phyloP scores from a whole-genome alignment of 345 rosid genomes.

The Populus simonii region DNA sequence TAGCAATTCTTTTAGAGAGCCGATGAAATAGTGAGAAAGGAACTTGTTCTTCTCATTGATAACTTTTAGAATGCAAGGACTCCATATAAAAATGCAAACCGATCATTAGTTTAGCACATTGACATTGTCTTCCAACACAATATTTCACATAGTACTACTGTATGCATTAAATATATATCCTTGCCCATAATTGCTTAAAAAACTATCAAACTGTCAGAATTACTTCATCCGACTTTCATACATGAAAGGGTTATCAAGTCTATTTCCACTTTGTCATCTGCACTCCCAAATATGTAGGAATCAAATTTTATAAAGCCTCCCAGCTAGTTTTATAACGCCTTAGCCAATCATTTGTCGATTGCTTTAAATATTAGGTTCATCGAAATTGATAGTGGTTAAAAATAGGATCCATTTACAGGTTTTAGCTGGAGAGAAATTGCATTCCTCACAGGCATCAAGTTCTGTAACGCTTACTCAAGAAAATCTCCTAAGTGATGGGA shows the following conservation, averaged over 20 bases:
- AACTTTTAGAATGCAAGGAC: constrained; percentile 19
- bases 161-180: not conserved
- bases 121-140: not conserved
- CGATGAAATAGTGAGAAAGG: not conserved
- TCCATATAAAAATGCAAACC: constrained; percentile 10
- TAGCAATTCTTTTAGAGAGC: not conserved
- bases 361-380: not conserved
- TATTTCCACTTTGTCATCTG: not conserved
- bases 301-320: constrained; percentile 9
- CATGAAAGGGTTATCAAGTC: not conserved
- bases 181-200: not conserved
- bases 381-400: constrained; percentile 13
- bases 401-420: not conserved
- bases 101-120: constrained; percentile 13
- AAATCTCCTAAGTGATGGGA: not conserved
- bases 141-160: not conserved
- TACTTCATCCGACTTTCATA: not conserved
- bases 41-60: not conserved
- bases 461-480: not conserved
- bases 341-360: not conserved
- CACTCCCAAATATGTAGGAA: constrained; percentile 39
- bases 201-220: not conserved
- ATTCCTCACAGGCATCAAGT: not conserved
- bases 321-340: constrained; percentile 3
- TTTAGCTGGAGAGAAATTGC: not conserved